A percentile compares a stretch with the other conserved stretches of the same genome.
Conservation (phyloP, 2,329 filamentous ascomycete species). For the Exophiala sideris region DNA sequence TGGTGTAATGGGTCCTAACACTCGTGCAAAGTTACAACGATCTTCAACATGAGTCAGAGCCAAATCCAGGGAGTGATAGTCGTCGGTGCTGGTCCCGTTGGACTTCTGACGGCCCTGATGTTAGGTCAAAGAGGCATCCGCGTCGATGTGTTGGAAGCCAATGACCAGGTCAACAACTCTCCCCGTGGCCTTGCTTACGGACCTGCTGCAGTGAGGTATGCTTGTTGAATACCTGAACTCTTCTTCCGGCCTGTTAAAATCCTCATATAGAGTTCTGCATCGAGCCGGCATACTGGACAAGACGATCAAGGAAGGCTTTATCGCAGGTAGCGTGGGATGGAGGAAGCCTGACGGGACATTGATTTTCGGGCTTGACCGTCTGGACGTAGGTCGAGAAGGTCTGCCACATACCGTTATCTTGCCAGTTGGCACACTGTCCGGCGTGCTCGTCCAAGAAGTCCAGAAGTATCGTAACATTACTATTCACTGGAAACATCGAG, state of each 20-base stretch:
- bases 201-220: slow-evolving; percentile 52
- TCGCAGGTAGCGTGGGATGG: slow-evolving; percentile 43
- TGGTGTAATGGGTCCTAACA: too few species aligned
- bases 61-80: slow-evolving; percentile 9
- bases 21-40: too few species aligned
- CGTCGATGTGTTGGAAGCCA: slow-evolving; percentile 49
- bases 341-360: slow-evolving; percentile 36
- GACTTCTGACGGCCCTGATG: slow-evolving; percentile 30
- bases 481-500: slow-evolving; percentile 45
- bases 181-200: slow-evolving; percentile 64
- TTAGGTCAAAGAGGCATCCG: slow-evolving; percentile 32
- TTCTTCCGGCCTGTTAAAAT: too few species aligned
- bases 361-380: slow-evolving; percentile 27
- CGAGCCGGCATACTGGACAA: slow-evolving; percentile 57
- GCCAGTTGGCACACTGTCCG: slow-evolving; percentile 41
- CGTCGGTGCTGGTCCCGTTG: slow-evolving; percentile 34
- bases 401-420: slow-evolving; percentile 40
- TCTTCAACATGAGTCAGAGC: too few species aligned
- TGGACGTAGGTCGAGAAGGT: slow-evolving; percentile 17
- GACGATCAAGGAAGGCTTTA: slow-evolving; percentile 42
- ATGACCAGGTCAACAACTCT: slow-evolving; percentile 53
- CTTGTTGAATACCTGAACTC: not conserved
- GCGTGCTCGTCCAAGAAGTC: slow-evolving; percentile 40
- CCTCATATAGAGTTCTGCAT: slow-evolving; percentile 42
- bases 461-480: slow-evolving; percentile 32